Conservation (phyloP, 768 basidiomycete species). For the Ephemerocybe angulata region DNA sequence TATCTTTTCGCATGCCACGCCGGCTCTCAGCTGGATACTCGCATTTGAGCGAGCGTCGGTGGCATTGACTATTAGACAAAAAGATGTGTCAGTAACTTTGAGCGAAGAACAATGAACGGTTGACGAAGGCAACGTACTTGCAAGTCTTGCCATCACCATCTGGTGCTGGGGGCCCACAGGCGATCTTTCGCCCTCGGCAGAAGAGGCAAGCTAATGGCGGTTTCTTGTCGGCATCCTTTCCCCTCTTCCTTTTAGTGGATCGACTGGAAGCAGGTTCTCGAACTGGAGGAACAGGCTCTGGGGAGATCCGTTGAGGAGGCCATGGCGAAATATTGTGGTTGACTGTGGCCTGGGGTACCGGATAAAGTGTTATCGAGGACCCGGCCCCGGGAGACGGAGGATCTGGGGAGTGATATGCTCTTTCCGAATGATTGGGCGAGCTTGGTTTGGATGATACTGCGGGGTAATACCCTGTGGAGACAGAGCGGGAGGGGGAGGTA, state of each 20-base stretch:
- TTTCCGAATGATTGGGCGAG: not conserved
- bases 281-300: constrained; percentile 8
- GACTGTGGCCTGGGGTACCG: constrained; percentile 2
- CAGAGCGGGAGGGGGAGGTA: not conserved
- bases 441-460: not conserved
- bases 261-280: constrained; percentile 21
- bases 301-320: constrained; percentile 15
- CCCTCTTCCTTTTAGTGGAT: constrained; percentile 26
- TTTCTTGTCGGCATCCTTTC: constrained; percentile 54
- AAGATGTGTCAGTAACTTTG: constrained; percentile 18
- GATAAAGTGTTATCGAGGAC: constrained; percentile 5
- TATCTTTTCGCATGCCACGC: constrained; percentile 63
- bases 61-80: constrained; percentile 56
- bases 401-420: not conserved
- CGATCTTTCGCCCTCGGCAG: constrained; percentile 66
- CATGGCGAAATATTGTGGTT: not conserved
- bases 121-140: constrained; percentile 48
- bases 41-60: constrained; percentile 63
- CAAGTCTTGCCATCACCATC: constrained; percentile 55
- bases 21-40: constrained; percentile 70
- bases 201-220: constrained; percentile 63
- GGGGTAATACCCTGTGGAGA: not conserved
- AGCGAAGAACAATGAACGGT: constrained; percentile 7
- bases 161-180: constrained; percentile 56
- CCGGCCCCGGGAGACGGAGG: not conserved